Conservation (phyloP, 495 filamentous ascomycete species). For the Neurospora africana region DNA sequence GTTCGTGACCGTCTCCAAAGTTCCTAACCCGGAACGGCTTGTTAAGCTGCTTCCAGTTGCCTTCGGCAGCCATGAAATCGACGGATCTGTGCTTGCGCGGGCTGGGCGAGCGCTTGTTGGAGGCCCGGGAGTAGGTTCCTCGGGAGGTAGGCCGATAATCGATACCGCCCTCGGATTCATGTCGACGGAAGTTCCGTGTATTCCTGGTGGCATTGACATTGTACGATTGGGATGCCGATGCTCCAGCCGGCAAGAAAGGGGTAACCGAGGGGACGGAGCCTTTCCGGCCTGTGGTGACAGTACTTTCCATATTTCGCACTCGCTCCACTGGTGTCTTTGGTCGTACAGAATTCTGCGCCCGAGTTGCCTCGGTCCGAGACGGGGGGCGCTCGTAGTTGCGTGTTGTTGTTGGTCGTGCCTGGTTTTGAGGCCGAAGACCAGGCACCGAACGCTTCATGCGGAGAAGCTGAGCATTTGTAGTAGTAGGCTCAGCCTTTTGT, state of each 20-base stretch:
- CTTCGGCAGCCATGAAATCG: conserved; percentile 31
- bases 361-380: conserved; percentile 25
- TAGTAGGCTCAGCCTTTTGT: conserved; percentile 49
- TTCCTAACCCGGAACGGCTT: conserved; percentile 63
- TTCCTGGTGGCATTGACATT: conserved; percentile 58
- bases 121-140: conserved; percentile 35
- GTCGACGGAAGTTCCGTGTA: conserved; percentile 51
- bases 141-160: conserved; percentile 46
- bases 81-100: conserved; percentile 31
- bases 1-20: conserved; percentile 85
- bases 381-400: conserved; percentile 40
- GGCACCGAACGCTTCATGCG: conserved; percentile 84
- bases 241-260: conserved; percentile 72
- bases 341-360: conserved; percentile 38
- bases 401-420: conserved; percentile 30
- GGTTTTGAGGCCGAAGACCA: conserved; percentile 50
- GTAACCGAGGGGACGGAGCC: conserved; percentile 34
- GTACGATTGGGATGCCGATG: conserved; percentile 64
- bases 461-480: conserved; percentile 62
- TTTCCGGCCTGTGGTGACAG: conserved; percentile 42
- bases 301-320: conserved; percentile 42
- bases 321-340: conserved; percentile 66
- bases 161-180: conserved; percentile 55
- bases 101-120: conserved; percentile 46
- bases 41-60: conserved; percentile 47